Evolutionary conservation across 2,329 filamentous ascomycete species (phyloP).

Genomic region (Talaromyces rugulosus): DNA sequence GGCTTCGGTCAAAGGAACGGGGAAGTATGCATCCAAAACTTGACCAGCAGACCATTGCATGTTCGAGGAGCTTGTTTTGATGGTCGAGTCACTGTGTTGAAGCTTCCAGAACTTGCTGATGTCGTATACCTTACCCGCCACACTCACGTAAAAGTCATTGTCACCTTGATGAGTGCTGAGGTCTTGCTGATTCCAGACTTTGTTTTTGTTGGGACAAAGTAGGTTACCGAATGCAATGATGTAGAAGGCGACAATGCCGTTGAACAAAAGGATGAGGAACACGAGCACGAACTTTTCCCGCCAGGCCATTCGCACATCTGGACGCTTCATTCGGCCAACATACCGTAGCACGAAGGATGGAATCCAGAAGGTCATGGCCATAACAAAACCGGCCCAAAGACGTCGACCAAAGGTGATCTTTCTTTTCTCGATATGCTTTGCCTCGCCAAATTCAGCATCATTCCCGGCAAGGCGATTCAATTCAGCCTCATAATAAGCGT

Average conservation of each 20-base stretch:
- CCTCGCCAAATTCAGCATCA: conserved; percentile 73
- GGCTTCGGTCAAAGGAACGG: conserved; percentile 67
- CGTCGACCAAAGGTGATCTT: conserved; percentile 62
- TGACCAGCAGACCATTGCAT: conserved; percentile 78
- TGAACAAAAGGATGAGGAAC: conserved; percentile 74
- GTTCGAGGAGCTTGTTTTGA: conserved; percentile 53
- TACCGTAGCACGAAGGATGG: conserved; percentile 78
- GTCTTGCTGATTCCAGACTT: conserved; percentile 74
- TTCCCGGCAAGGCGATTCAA: conserved; percentile 62
- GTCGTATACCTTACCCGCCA: conserved; percentile 87
- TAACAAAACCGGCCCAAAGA: conserved; percentile 76
- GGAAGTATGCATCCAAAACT: conserved; percentile 81
- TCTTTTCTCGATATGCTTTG: conserved; percentile 70
- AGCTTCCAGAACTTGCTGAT: conserved; percentile 80
- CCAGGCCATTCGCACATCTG: conserved; percentile 96
- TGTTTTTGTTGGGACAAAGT: conserved; percentile 86
- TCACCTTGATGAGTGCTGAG: conserved; percentile 66
- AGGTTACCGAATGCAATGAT: conserved; percentile 81
- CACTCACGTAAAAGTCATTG: conserved; percentile 79
- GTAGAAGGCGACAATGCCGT: conserved; percentile 81
- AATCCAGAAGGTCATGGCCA: conserved; percentile 89
- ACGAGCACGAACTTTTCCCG: conserved; percentile 87
- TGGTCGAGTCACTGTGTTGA: conserved; percentile 72
- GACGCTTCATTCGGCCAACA: conserved; percentile 91
- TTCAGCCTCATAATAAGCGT: conserved; percentile 66